A percentile compares a stretch with the other conserved stretches of the same genome.
phyloP scores from a whole-genome alignment of 345 rosid species.

The Pelargonium nanum region DNA sequence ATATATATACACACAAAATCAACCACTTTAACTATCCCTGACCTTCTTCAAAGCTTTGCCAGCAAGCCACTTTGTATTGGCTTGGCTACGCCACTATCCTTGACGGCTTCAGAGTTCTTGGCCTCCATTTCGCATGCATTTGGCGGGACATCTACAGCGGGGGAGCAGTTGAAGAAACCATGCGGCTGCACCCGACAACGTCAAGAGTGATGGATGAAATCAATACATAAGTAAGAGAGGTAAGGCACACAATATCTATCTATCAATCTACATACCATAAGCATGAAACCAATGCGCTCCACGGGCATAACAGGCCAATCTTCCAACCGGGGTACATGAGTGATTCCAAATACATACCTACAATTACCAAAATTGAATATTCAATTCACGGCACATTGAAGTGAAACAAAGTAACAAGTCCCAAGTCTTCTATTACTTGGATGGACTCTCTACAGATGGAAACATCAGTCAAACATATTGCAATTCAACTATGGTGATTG shows the following conservation, averaged over 20 bases:
- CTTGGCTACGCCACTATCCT: slow-evolving; percentile 39
- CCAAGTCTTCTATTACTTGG: too few relatives aligned
- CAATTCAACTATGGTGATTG: too few relatives aligned
- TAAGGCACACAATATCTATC: neutral
- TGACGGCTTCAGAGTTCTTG: slow-evolving; percentile 44
- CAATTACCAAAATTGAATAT: neutral
- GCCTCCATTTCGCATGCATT: slow-evolving; percentile 55
- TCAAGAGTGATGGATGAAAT: neutral
- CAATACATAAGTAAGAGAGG: neutral
- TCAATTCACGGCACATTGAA: too few relatives aligned
- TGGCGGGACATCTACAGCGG: slow-evolving; percentile 90
- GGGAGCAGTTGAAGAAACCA: slow-evolving; percentile 93
- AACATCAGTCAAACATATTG: too few relatives aligned
- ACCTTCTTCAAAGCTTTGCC: slow-evolving; percentile 55
- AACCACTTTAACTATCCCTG: too few relatives aligned
- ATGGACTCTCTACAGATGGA: too few relatives aligned
- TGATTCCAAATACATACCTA: slow-evolving; percentile 91
- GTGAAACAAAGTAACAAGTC: too few relatives aligned
- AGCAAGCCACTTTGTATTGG: slow-evolving; percentile 37
- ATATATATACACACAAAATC: too few relatives aligned
- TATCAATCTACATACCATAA: slow-evolving; percentile 37
- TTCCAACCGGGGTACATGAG: slow-evolving; percentile 81
- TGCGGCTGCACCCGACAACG: slow-evolving; percentile 54
- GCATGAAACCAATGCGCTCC: slow-evolving; percentile 72
- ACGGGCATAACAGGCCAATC: slow-evolving; percentile 97